Base-by-base conservation (phyloP, 441 rosid species). In the Croton setiger region DNA sequence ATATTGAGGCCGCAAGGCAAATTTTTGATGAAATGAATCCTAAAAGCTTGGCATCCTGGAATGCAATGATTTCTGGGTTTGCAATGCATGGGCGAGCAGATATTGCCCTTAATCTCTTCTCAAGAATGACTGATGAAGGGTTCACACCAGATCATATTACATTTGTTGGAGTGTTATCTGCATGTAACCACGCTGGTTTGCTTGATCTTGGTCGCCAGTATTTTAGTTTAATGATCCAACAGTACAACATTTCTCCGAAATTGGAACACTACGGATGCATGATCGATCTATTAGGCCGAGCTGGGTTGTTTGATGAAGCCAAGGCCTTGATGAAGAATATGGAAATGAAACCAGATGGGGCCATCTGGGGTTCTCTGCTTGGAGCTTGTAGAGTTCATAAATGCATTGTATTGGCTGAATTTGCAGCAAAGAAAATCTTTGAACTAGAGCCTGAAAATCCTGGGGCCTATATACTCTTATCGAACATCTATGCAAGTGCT, bases 221-320 rank as follows among this genome's bases (percentile, higher is more conserved):
- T 72, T 86, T 88, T 61, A 71, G 4, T 58, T 80, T 85, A 66
- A 86, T 90, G 95, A 79, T 71, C 21, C 53, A 68, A 9, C 87
- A 85, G 21, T 83, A 82, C 80, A 77, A 69, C 62, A 67, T 85
- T 49, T 70, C 83, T 39, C 89, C 91, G 3, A 77, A 84, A 49
- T 63, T 88, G 75, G 85, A 85, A 61, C 96, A 92, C 80, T 90
- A 87, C 59, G 92, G 96, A 65, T 88, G 96, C 75, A 72, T 92
- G 88, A 75, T 92, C 44, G 88, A 88, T 79, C 96, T 90, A 74
- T 76, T 90, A 35, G 98, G 92, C 37, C 79, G 75, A 76, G 83
- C 80, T 1, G 93, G 93, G 60, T 64, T 79, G 70, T 84, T 88
- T 64, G 84, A 83, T 66, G 96, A 90, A 77, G 90, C 83, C 0